Evolutionary conservation across 306 rosid species (phyloP).

Genomic region (Dryas octopetala): DNA sequence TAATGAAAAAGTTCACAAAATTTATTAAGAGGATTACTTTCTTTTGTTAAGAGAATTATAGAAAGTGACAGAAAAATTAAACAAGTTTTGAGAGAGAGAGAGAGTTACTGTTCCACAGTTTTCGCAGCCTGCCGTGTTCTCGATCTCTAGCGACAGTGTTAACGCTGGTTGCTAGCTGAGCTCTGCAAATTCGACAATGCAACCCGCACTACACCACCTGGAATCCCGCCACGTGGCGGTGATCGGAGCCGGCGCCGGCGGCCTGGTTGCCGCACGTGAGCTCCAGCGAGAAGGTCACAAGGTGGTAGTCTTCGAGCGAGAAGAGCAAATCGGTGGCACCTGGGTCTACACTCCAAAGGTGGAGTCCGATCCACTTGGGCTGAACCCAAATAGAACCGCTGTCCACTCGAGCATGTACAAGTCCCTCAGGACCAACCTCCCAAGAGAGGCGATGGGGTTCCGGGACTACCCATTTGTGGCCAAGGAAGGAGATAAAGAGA

Average conservation of each 20-base stretch:
- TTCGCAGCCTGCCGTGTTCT: not conserved
- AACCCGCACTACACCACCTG: not conserved
- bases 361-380: constrained; percentile 35
- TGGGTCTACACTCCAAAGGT: constrained; percentile 37
- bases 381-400: constrained; percentile 18
- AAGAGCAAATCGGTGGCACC: constrained; percentile 35
- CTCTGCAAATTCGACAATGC: not conserved
- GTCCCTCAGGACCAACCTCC: constrained; percentile 41
- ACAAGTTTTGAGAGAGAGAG: no score
- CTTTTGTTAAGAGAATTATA: no score
- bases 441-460: constrained; percentile 41
- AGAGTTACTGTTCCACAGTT: no score
- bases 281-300: constrained; percentile 36
- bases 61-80: no score
- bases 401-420: constrained; percentile 39
- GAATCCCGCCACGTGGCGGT: constrained; percentile 35
- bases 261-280: constrained; percentile 38
- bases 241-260: constrained; percentile 40
- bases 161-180: no score
- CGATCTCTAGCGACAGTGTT: not conserved
- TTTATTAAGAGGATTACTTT: no score
- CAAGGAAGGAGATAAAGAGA: constrained; percentile 12
- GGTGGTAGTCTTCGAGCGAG: constrained; percentile 37
- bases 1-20: no score
- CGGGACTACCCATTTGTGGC: constrained; percentile 38